Evolutionary conservation across 306 rosid genomes (phyloP), one percentile per base, ranked within the genome.

Genomic region (Rosa rugosa): DNA sequence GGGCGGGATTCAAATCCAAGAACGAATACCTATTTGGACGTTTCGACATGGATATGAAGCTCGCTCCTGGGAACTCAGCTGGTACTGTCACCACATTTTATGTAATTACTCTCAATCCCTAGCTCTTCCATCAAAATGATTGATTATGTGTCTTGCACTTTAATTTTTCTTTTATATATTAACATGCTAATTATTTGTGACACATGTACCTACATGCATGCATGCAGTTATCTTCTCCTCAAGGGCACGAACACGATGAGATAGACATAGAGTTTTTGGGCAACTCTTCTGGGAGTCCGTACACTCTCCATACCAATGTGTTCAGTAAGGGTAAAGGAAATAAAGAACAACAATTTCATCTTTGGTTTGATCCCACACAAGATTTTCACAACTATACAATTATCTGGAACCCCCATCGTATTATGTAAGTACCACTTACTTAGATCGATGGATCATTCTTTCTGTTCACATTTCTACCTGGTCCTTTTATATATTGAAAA

Each of bases 11-110:
- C 57, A 71, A 82, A 73, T 88, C 94, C 14, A 91, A 90, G 82
- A 85, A 71, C 25, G 82, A 88, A 72, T 91, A 85, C 80, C 68
- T 89, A 0, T 91, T 89, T 63, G 97, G 91, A 4, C 84, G 91
- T 59, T 85, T 94, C 45, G 97, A 91, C 71, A 83, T 90, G 86
- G 91, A 91, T 72, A 86, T 94, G 71, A 94, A 85, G 91, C 88
- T 85, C 5, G 90, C 87, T 56, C 78, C 91, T 34, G 94, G 96
- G 41, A 88, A 94, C 79, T 91, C 98, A 16, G 98, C 98, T 71
- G 97, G 97, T 84, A 91, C 96, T 16, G 96, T 91, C 80, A 90
- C 98, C 64, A 83, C 97, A 20, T 94, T 82, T 65, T 91, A 89
- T 62, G 97, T 94, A 90, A 49, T 86, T 73, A 80, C 59, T 71